Evolutionary conservation across 2,329 filamentous ascomycete genomes (phyloP).

Genomic region (Neocatenulostroma microsporum): DNA sequence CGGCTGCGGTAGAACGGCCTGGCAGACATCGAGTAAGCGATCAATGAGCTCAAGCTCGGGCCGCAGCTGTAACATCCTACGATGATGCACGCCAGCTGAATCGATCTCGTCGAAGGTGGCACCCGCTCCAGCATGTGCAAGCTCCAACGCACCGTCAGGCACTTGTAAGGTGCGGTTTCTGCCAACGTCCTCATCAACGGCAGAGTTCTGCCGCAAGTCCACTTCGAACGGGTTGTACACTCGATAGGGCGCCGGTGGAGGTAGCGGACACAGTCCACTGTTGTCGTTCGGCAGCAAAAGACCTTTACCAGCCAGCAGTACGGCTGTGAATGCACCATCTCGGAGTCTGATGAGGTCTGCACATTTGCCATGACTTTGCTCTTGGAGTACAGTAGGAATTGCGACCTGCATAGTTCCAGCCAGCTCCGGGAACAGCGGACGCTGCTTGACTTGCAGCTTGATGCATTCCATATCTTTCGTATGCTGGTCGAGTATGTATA

Average conservation of each 20-base stretch:
- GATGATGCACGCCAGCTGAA: conserved; percentile 21
- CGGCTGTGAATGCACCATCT: conserved; percentile 7
- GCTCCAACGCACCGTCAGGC: conserved; percentile 7
- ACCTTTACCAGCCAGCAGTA: conserved; percentile 19
- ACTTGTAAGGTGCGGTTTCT: conserved; percentile 20
- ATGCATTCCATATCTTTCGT: conserved; percentile 18
- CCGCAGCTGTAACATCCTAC: conserved; percentile 21
- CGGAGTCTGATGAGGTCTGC: conserved; percentile 1
- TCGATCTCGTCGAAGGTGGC: conserved; percentile 21
- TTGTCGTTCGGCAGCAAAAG: conserved; percentile 20
- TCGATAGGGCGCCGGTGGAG: conserved; percentile 17
- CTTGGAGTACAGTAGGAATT: conserved; percentile 19
- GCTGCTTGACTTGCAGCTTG: conserved; percentile 19
- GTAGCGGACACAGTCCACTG: conserved; percentile 15
- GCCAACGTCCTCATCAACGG: conserved; percentile 18
- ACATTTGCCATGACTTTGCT: conserved; percentile 8
- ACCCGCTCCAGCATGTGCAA: conserved; percentile 16
- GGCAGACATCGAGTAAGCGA: conserved; percentile 21
- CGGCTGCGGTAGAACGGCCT: conserved; percentile 20
- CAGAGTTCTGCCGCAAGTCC: not conserved
- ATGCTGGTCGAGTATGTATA: conserved; percentile 23
- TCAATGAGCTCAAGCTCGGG: conserved; percentile 18
- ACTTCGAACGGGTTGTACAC: conserved; percentile 15
- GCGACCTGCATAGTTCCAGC: conserved; percentile 11
- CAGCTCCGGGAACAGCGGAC: conserved; percentile 20